Base-by-base conservation (phyloP, 2,329 filamentous ascomycete genomes). In the Furcasterigmium sp. region DNA sequence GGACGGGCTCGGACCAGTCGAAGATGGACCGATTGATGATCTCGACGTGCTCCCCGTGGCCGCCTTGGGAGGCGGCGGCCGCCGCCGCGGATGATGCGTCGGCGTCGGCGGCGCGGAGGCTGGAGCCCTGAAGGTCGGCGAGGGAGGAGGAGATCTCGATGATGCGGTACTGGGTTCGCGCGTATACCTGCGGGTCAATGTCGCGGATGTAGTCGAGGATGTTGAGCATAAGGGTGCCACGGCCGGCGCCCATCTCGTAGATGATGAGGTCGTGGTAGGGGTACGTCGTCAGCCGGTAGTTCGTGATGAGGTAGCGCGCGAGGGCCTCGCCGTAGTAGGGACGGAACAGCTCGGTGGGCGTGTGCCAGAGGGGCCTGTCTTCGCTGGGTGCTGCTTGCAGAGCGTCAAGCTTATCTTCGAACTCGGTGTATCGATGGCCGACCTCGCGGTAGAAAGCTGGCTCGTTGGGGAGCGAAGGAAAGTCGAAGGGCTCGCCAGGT, bases 181-280 rank as follows among this genome's bases (percentile, higher is more conserved):
- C 85, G 66, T 98, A 98, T 25, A 98, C 91, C 51, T 91, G 86
- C 0, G 91, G 89, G 56, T 97, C 87, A 36, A 84, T 76, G 51
- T 87, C 84, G 49, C 91, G 87, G 62, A 98, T 95, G 3, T 94
- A 95, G 72, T 98, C 91, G 48, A 98, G 77, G 45, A 98, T 91
- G 64, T 98, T 98, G 60, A 93, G 76, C 93, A 98, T 98, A 60
- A 98, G 78, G 0, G 94, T 98, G 49, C 93, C 93, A 56, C 95
- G 91, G 55, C 93, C 93, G 30, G 93, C 93, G 41, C 93, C 93
- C 86, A 98, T 95, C 64, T 98, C 93, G 76, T 96, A 98, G 63
- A 98, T 94, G 56, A 95, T 87, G 41, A 98, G 78, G 65, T 98
- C 93, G 65, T 96, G 84, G 71, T 97, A 96, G 3, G 93, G 93